phyloP scores from a whole-genome alignment of 306 rosid genomes.

The Quercus engelmannii region DNA sequence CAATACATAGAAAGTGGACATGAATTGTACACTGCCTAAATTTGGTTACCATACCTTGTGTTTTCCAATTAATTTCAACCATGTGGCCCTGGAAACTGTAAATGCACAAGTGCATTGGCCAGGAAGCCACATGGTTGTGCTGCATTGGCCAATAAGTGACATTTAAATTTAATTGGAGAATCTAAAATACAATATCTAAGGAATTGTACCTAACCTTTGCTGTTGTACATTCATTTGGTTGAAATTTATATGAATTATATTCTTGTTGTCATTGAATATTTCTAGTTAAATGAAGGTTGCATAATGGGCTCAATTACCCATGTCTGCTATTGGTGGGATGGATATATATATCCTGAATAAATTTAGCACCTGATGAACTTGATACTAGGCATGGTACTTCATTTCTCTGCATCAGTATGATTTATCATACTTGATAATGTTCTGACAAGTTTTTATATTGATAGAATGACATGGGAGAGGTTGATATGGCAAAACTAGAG shows the following conservation, averaged over 20 bases:
- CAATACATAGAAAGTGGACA: not conserved
- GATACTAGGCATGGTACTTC: not conserved
- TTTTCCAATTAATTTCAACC: no score
- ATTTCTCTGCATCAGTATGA: not conserved
- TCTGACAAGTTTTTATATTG: conserved; percentile 1
- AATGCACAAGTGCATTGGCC: no score
- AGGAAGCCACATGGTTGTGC: no score
- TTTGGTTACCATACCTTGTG: no score
- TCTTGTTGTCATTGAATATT: not conserved
- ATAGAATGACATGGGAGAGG: conserved; percentile 33
- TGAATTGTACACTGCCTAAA: not conserved
- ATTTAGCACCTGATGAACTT: not conserved
- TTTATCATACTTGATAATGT: not conserved
- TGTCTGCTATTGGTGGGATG: not conserved
- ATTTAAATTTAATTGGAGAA: no score
- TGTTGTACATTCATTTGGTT: not conserved
- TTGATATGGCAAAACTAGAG: conserved; percentile 34
- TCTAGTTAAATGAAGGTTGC: not conserved
- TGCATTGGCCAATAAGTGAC: no score
- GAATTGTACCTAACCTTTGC: no score
- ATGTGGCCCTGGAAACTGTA: no score
- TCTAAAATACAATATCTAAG: no score
- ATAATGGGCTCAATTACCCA: not conserved
- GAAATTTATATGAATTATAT: not conserved
- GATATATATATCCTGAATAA: not conserved